Base-by-base conservation (phyloP, 2,329 filamentous ascomycete genomes). In the Sporothrix mexicana region DNA sequence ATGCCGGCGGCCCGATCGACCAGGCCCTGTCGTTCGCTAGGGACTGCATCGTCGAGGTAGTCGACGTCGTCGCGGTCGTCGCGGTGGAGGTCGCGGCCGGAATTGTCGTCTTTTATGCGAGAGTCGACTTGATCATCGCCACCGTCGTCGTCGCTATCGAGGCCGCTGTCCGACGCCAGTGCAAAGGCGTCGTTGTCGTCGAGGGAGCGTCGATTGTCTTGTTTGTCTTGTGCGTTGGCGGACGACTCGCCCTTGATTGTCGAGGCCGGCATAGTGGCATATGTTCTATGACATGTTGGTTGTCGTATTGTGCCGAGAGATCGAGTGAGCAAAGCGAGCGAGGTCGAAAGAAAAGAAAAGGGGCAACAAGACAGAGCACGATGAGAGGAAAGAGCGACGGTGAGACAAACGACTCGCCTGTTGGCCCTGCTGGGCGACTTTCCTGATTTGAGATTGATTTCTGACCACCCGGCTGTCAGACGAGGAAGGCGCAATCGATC, bases 401-500 rank as follows among this genome's bases (percentile, higher is more conserved):
- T 13, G n/a, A 59, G 25, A 61, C 25, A 43, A 61, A 10, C 10
- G 13, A 47, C 45, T 5, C 45, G 45, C 10, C 45, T 25, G 51
- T 25, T 7, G n/a, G 47, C 15, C 15, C 41, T 36, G 30, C 30
- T 36, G 30, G 30, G 61, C 41, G 62, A 17, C 41, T 66, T 25
- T 43, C 62, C 41, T 66, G 43, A 23, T 49, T 49, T 30, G 20
- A 45, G 36, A 64, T n/a, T 66, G 43, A 23, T 49, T 49, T 30
- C 43, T 62, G 36, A 64, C 59, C 10, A 4, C 23, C n/a, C 59
- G 13, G 36, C 15, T 12, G 59, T 23, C 59, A 49, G 43, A 49
- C 45, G 45, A 25, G 62, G 62, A 66, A 66, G 62, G 62, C 62
- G 20, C 62, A 25, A 66, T 47, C 43, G 62, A 49, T 49, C 62